Evolutionary conservation across 2,329 filamentous ascomycete genomes (phyloP).

Genomic region (Apiospora sp.): DNA sequence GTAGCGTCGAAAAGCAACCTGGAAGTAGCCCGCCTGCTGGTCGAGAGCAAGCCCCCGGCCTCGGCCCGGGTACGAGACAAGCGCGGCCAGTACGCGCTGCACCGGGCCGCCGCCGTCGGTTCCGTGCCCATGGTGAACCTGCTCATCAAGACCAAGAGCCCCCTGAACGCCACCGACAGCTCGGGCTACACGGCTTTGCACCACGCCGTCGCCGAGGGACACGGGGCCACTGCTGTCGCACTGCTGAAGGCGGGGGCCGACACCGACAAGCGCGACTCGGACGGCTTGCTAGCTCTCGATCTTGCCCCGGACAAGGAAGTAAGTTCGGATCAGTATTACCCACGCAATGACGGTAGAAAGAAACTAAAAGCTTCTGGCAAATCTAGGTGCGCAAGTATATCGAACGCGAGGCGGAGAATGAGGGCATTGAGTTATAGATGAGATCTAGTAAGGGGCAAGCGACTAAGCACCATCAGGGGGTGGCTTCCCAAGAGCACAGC

Average conservation of each 20-base stretch:
- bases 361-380: not conserved
- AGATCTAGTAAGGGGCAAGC: not conserved
- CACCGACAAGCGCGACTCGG: conserved; percentile 75
- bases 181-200: conserved; percentile 90
- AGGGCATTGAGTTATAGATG: conserved; percentile 72
- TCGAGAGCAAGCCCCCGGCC: conserved; percentile 73
- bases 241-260: conserved; percentile 88
- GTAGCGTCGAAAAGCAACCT: conserved; percentile 89
- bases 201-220: conserved; percentile 81
- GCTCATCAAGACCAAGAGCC: conserved; percentile 78
- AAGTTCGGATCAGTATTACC: conserved; percentile 37
- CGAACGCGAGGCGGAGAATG: conserved; percentile 78
- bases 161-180: conserved; percentile 82
- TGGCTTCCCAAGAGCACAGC: not conserved
- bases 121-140: conserved; percentile 87
- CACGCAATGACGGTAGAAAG: not conserved
- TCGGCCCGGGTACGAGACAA: conserved; percentile 83
- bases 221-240: conserved; percentile 82
- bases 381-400: conserved; percentile 78
- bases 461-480: not conserved
- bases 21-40: conserved; percentile 79
- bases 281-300: conserved; percentile 78
- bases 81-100: conserved; percentile 87
- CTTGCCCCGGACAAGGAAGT: conserved; percentile 88
- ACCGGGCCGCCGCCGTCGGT: conserved; percentile 89